Evolutionary conservation across 148 eudicot genomes (phyloP).

Genomic region (Rhododendron griersonianum): DNA sequence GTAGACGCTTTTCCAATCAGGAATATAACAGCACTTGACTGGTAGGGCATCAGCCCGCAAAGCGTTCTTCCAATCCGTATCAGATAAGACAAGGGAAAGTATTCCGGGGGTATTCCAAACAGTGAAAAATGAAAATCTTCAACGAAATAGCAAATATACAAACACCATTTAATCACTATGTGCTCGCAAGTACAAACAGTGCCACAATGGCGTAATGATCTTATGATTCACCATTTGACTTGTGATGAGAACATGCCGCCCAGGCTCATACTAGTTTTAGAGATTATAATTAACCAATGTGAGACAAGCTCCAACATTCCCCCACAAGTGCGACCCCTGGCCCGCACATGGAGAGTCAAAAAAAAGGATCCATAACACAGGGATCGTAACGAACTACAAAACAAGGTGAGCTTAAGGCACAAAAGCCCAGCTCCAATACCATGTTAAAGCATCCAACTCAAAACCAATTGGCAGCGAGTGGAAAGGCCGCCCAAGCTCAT

Average conservation of each 20-base stretch:
- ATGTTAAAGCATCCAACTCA: too few relatives aligned
- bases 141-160: background rate
- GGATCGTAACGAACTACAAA: too few relatives aligned
- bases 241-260: background rate
- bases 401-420: too few relatives aligned
- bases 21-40: background rate
- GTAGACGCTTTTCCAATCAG: background rate
- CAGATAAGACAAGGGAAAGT: background rate
- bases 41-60: background rate
- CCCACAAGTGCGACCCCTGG: too few relatives aligned
- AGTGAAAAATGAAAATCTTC: background rate
- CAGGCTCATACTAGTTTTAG: too few relatives aligned
- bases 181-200: background rate
- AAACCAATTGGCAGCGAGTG: too few relatives aligned
- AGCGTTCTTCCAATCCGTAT: background rate
- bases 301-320: too few relatives aligned
- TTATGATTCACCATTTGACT: background rate
- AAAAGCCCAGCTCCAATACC: too few relatives aligned
- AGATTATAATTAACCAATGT: too few relatives aligned
- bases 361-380: too few relatives aligned
- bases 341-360: too few relatives aligned
- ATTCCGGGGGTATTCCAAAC: background rate
- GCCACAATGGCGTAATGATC: background rate
- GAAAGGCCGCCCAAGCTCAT: too few relatives aligned
- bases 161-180: background rate